phyloP scores from a whole-genome alignment of 192 early-diverging fungal species.

The Umbelopsis isabellina region DNA sequence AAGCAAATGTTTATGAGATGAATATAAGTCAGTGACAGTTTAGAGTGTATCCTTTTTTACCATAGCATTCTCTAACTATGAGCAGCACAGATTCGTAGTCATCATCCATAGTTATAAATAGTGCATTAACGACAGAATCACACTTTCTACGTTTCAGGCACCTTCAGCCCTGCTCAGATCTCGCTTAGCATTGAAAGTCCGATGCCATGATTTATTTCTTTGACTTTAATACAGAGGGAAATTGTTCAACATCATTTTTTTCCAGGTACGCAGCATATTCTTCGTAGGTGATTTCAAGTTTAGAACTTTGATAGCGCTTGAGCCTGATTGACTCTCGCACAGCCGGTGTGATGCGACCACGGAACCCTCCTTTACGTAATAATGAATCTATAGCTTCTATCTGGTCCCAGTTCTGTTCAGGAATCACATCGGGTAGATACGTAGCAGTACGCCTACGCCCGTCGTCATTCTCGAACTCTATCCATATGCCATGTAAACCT shows the following conservation, averaged over 20 bases:
- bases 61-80: constrained; percentile 78
- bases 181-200: neutral
- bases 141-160: neutral
- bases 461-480: constrained; percentile 69
- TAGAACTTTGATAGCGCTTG: constrained; percentile 84
- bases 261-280: constrained; percentile 62
- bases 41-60: constrained; percentile 30
- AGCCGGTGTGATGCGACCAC: constrained; percentile 60
- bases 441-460: constrained; percentile 72
- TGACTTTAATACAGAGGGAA: neutral
- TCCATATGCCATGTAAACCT: constrained; percentile 93
- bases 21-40: neutral
- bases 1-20: neutral
- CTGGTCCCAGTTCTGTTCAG: constrained; percentile 91
- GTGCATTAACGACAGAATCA: neutral
- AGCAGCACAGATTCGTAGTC: constrained; percentile 80
- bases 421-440: constrained; percentile 88
- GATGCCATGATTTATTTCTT: constrained; percentile 4
- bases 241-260: constrained; percentile 16
- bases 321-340: constrained; percentile 65
- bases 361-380: constrained; percentile 85
- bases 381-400: constrained; percentile 82
- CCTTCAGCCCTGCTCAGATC: neutral
- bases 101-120: constrained; percentile 47
- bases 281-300: constrained; percentile 66